Conservation (phyloP, 106 monocot species). For the Allium fistulosum region DNA sequence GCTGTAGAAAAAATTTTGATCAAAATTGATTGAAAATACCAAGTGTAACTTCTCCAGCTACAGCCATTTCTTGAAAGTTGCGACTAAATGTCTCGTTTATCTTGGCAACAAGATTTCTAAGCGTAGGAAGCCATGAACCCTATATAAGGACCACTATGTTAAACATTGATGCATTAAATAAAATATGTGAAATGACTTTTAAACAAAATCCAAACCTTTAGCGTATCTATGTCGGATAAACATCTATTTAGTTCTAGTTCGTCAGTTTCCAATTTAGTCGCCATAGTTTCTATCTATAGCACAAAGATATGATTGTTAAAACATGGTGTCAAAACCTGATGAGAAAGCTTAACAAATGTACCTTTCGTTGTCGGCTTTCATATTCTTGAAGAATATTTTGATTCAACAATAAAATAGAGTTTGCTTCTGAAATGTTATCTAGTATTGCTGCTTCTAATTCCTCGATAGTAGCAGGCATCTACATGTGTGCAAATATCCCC, state of each 20-base stretch:
- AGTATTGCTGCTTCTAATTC: constrained; percentile 90
- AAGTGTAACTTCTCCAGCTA: constrained; percentile 95
- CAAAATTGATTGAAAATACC: constrained; percentile 33
- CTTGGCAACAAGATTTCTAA: constrained; percentile 66
- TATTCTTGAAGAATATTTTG: constrained; percentile 93
- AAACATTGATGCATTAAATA: neutral
- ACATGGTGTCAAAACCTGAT: neutral
- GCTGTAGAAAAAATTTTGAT: neutral
- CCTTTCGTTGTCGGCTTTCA: constrained; percentile 76
- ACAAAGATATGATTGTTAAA: neutral
- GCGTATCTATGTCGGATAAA: constrained; percentile 48
- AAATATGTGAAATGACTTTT: neutral
- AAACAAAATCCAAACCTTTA: constrained; percentile 34
- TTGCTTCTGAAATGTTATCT: constrained; percentile 81
- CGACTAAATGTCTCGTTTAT: constrained; percentile 94
- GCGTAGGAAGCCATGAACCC: constrained; percentile 78
- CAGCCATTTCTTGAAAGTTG: constrained; percentile 97
- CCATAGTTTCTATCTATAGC: constrained; percentile 54
- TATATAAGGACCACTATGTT: constrained; percentile 8
- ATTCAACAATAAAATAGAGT: constrained; percentile 88
- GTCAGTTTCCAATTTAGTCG: constrained; percentile 55
- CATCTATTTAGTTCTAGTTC: constrained; percentile 37
- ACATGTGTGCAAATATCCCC: constrained; percentile 5
- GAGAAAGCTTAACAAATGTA: constrained; percentile 13
- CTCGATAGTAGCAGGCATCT: constrained; percentile 94